Evolutionary conservation across 305 asterid genomes (phyloP), one percentile per base, ranked within the genome.

Genomic region (Rubia peregrina): DNA sequence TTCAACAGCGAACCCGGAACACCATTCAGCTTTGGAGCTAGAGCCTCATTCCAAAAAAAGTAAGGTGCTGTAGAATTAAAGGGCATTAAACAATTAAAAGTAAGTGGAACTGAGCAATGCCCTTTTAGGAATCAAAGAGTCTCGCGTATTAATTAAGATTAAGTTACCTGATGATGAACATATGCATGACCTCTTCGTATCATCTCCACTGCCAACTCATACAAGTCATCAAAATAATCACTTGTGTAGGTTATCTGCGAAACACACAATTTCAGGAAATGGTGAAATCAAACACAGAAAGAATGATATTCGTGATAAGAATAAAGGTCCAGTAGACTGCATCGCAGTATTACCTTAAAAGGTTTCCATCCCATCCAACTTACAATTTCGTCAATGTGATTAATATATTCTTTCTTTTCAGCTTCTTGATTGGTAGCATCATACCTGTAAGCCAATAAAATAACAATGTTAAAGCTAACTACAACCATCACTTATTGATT

Each of bases 281-380:
- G 44, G 10, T 61, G 41, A 41, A 57, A 67, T 66, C 10, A n/a
- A 63, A 9, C 48, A 26, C 43, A 61, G 30, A 51, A 73, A 8
- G 53, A 22, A 61, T 26, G n/a, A 61, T 61, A 61, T 26, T n/a
- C 17, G 5, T 30, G 40, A 26, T 61, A 60, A 26, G 14, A 60
- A 60, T 26, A 11, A 44, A 21, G n/a, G 17, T 57, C 21, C 44
- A 71, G 56, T 19, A 38, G 46, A 44, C 70, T 68, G 48, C 66
- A 65, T 12, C 22, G 53, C 65, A 71, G 62, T 71, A 68, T 44
- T 80, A 94, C 97, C 98, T 91, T 89, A 77, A 85, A 91, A 71
- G 99, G 96, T 75, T 88, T 84, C 99, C 99, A 94, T 73, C 98
- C 99, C 95, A 91, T 91, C 98, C 99, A 91, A 56, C 89, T 74